Percentiles rank a stretch among this genome's conserved stretches.
Evolutionary conservation across 345 rosid species (phyloP).

Genomic region (Euphorbia tirucalli): DNA sequence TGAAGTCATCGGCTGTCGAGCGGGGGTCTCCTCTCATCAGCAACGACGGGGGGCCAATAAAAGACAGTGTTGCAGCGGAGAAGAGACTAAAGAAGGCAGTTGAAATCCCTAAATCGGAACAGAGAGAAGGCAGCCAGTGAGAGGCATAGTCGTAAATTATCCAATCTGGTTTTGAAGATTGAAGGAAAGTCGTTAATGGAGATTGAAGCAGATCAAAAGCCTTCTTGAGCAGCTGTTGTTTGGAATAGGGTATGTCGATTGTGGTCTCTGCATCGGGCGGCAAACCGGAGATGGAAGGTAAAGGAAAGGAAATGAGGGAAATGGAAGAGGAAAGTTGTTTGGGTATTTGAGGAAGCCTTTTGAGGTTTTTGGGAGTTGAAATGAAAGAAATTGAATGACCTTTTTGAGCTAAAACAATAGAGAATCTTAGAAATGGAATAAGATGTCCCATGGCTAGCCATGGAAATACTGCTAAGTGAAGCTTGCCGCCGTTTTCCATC

Average conservation of each 20-base stretch:
- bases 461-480: constrained; percentile 24
- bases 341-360: constrained; percentile 11
- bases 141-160: constrained; percentile 37
- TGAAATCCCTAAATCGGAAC: no score
- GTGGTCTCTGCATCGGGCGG: constrained; percentile 38
- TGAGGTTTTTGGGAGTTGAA: constrained; percentile 23
- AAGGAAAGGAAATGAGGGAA: constrained; percentile 27
- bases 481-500: constrained; percentile 15
- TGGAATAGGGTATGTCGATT: constrained; percentile 28
- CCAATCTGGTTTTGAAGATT: no score
- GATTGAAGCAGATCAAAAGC: constrained; percentile 33
- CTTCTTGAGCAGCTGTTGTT: constrained; percentile 33
- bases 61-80: no score
- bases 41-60: no score
- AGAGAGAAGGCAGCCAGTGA: no score
- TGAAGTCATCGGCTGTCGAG: no score
- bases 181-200: constrained; percentile 30
- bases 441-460: constrained; percentile 35
- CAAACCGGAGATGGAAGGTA: constrained; percentile 29
- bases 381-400: constrained; percentile 25
- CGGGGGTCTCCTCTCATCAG: no score
- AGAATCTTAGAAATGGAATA: constrained; percentile 23
- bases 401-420: constrained; percentile 22
- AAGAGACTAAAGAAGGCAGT: no score
- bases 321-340: constrained; percentile 20